Base-by-base conservation (phyloP, 495 filamentous ascomycete genomes). In the Talaromyces ruber region DNA sequence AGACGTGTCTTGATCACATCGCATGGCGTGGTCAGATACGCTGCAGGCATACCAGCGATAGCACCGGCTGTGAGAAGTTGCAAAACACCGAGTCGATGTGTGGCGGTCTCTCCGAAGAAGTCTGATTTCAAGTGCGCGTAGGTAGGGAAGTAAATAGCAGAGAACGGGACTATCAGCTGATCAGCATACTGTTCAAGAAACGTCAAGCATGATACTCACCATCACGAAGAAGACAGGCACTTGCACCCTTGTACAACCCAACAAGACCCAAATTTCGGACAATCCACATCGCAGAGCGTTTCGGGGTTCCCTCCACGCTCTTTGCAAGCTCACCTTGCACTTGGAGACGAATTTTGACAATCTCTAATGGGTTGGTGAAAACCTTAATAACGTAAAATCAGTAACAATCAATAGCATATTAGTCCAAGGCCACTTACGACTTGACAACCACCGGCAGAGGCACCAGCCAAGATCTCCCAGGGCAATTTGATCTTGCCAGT, bases 1-100 rank as follows among this genome's bases (percentile, higher is more conserved):
- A 98, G 80, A 71, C 94, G 89, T 7, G 94, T 98, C 80, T 98
- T 98, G 85, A 98, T 97, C 63, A 98, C 94, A 71, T 98, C 94
- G 77, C 89, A 97, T 4, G 94, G 94, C 3, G 94, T 98, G 24
- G 94, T 98, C 61, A 98, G 81, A 76, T 98, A 98, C 6, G 94
- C 94, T 2, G 94, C 93, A 14, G 94, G 94, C 95, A 98, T 98
- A 78, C 94, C 94, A 56, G 94, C 94, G 52, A 98, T 96, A 57
- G 94, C 94, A 75, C 95, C 94, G 9, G 94, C 91, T 2, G 91
- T 93, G 8, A 98, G 85, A 59, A 98, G 89, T 74, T 98, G 94
- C 24, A 97, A 64, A 56, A 98, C 83, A 32, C 94, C 93, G 47
- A 98, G 89, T 72, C 91, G 92, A 78, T 96, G 91, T 53, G 85